Percentiles rank a stretch among this genome's conserved stretches.
These are phyloP conservation scores for Neurospora sp. DNA, from an alignment of 495 filamentous ascomycete species.

Conservation along the genomic window DNA sequence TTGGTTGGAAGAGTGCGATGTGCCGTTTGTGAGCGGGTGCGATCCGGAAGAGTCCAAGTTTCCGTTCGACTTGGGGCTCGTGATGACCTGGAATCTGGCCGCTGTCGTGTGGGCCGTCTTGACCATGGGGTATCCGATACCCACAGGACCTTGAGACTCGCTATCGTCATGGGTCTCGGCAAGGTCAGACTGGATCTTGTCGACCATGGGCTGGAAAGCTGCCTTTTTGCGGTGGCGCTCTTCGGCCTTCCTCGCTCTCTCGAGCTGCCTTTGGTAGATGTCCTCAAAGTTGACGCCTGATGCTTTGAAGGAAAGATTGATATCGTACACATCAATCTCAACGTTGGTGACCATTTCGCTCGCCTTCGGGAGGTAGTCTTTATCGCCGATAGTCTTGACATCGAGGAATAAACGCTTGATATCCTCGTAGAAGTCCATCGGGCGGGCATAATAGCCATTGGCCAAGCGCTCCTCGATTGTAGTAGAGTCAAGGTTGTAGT, in stretches of 20 bases:
- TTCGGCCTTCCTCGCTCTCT: slow-evolving; percentile 52
- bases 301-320: slow-evolving; percentile 49
- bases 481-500: slow-evolving; percentile 86
- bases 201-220: slow-evolving; percentile 33
- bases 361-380: slow-evolving; percentile 67
- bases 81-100: slow-evolving; percentile 37
- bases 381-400: slow-evolving; percentile 62
- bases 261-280: slow-evolving; percentile 62
- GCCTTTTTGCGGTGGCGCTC: slow-evolving; percentile 50
- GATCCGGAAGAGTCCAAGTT: slow-evolving; percentile 37
- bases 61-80: slow-evolving; percentile 39
- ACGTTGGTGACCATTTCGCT: slow-evolving; percentile 87
- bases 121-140: slow-evolving; percentile 47
- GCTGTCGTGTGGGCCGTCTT: slow-evolving; percentile 33
- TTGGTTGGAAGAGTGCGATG: slow-evolving; percentile 44
- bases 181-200: slow-evolving; percentile 25
- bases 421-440: slow-evolving; percentile 78
- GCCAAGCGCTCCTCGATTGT: slow-evolving; percentile 90
- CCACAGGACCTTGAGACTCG: slow-evolving; percentile 45
- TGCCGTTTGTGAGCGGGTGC: slow-evolving; percentile 55
- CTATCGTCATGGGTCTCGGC: slow-evolving; percentile 22
- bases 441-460: slow-evolving; percentile 88
- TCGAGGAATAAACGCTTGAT: slow-evolving; percentile 76
- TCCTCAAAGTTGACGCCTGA: slow-evolving; percentile 34
- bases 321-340: slow-evolving; percentile 72